These are phyloP conservation scores for Escovopsis sp. DNA, from an alignment of 2,329 filamentous ascomycete species.

Conservation along the genomic window DNA sequence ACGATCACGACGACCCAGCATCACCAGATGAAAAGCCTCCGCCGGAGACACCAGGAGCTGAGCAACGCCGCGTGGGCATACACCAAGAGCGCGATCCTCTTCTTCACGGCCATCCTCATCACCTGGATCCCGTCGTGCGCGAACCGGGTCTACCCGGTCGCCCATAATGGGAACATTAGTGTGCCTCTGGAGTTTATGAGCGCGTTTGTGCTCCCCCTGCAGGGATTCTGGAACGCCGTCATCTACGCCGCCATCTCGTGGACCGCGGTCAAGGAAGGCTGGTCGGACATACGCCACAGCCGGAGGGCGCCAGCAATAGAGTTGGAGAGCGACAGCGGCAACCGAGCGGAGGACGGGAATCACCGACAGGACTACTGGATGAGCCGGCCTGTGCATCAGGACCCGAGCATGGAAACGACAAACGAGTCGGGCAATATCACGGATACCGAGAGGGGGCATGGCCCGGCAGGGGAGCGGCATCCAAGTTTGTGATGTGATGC, in stretches of 20 bases:
- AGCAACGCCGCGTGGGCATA: conserved; percentile 55
- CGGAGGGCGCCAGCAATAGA: conserved; percentile 20
- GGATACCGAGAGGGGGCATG: conserved; percentile 4
- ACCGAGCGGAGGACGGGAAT: conserved; percentile 5
- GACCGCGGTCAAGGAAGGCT: conserved; percentile 41
- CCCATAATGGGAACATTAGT: conserved; percentile 35
- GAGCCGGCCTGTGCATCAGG: neutral
- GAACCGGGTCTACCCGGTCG: conserved; percentile 60
- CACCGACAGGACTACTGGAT: conserved; percentile 4
- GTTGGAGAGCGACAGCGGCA: conserved; percentile 14
- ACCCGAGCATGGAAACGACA: too few relatives aligned
- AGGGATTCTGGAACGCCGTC: conserved; percentile 73
- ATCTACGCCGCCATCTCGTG: conserved; percentile 63
- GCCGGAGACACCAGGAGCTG: conserved; percentile 32
- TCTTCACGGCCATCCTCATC: conserved; percentile 56
- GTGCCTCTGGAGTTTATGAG: conserved; percentile 54
- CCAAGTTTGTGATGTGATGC: too few relatives aligned
- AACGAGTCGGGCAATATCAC: neutral
- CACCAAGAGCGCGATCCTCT: conserved; percentile 54
- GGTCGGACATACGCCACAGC: conserved; percentile 19
- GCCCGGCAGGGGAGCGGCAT: too few relatives aligned
- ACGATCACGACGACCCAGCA: too few relatives aligned
- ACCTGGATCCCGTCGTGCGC: conserved; percentile 67
- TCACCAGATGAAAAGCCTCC: conserved; percentile 5
- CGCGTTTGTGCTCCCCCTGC: conserved; percentile 61